Conservation (phyloP, 1,139 yeast species). For the Suhomyces terraborum region DNA sequence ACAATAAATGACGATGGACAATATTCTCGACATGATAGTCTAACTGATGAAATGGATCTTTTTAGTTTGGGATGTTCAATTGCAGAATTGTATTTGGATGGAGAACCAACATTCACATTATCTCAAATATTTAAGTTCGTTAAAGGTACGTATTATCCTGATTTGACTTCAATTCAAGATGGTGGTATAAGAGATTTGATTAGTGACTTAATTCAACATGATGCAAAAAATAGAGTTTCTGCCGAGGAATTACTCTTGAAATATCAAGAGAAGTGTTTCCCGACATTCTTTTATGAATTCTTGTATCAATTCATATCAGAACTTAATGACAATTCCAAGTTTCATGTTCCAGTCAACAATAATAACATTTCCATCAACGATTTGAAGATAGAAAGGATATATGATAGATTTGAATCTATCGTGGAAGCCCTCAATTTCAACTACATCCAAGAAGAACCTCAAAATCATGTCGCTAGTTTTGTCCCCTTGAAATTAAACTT, state of each 20-base stretch:
- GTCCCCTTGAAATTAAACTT: slow-evolving; percentile 52
- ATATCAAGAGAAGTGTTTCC: slow-evolving; percentile 59
- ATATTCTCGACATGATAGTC: slow-evolving; percentile 28
- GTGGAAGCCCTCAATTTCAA: slow-evolving; percentile 48
- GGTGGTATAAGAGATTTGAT: slow-evolving; percentile 54
- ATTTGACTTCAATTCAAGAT: slow-evolving; percentile 56
- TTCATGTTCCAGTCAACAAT: slow-evolving; percentile 21
- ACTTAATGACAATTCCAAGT: slow-evolving; percentile 30
- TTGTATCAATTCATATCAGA: slow-evolving; percentile 64
- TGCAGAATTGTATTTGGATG: slow-evolving; percentile 86
- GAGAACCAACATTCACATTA: slow-evolving; percentile 80
- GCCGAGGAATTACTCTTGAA: slow-evolving; percentile 56
- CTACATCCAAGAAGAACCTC: slow-evolving; percentile 24
- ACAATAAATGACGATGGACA: slow-evolving; percentile 33
- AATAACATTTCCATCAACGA: slow-evolving; percentile 50
- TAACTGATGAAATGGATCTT: slow-evolving; percentile 78
- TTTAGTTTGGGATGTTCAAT: slow-evolving; percentile 90
- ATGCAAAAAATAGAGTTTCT: slow-evolving; percentile 60
- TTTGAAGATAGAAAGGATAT: slow-evolving; percentile 57
- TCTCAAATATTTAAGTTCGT: slow-evolving; percentile 86
- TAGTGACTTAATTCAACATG: slow-evolving; percentile 58
- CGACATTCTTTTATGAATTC: slow-evolving; percentile 69
- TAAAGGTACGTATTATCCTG: slow-evolving; percentile 66
- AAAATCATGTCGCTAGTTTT: slow-evolving; percentile 1
- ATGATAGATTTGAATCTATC: slow-evolving; percentile 56